Evolutionary conservation across 2,329 filamentous ascomycete species (phyloP), one percentile per base, ranked within the genome.

Genomic region (Lasiodiplodia hormozganensis): DNA sequence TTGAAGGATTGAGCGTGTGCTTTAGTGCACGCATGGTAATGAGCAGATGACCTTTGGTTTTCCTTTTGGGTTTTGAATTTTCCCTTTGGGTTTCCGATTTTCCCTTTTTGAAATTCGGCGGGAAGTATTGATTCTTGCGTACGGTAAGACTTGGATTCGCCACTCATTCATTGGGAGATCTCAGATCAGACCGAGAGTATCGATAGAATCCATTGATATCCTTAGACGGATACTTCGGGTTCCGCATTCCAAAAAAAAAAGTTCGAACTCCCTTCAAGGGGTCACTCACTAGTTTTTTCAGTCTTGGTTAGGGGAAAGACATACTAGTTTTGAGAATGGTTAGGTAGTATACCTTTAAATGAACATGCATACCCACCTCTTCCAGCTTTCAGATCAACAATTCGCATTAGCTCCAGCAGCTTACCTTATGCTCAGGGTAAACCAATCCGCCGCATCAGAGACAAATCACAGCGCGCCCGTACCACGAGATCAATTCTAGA

Each of bases 1-100:
- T 40, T 67, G 53, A 57, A 60, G 28, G 53, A n/a, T 16, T 67
- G 52, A 57, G 18, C n/a, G 43, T 8, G 18, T 47, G 43, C 18
- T 47, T 21, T 3, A 18, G n/a, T 21, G 18, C 7, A 14, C 7
- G n/a, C 16, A 2, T 10, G 18, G n/a, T 47, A 4, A 47, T 21
- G 43, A 47, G n/a, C 6, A 8, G 43, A 47, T 4, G 18, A n/a
- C 1, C 7, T 47, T n/a, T 18, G 7, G 10, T 47, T 21, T 10
- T 43, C 14, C 40, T 18, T 18, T 11, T 47, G 7, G 8, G 8
- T 21, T 47, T 47, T 16, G 43, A 16, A 4, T 47, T 21, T 21
- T 10, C 18, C 14, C 16, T 18, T 11, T 21, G 43, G 8, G 7
- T 21, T 47, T 47, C 43, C 16, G n/a, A 11, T 47, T 21, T 34